phyloP scores from a whole-genome alignment of 2,329 filamentous ascomycete species.

The Pseudopyrenochaeta lycopersici region DNA sequence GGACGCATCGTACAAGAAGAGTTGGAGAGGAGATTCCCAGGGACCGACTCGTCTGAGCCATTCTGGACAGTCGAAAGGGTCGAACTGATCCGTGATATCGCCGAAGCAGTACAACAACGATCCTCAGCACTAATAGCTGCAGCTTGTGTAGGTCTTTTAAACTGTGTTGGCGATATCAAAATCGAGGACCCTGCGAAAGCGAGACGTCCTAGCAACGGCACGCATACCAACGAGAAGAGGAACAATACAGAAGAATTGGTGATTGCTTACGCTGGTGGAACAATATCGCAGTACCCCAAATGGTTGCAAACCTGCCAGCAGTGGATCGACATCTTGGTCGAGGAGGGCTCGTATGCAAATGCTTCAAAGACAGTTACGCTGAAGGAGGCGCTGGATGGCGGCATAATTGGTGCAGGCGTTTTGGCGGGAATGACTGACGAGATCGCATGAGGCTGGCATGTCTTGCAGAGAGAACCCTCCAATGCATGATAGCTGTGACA shows the following conservation, averaged over 20 bases:
- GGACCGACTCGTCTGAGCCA: constrained; percentile 45
- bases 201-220: constrained; percentile 25
- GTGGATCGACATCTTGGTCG: constrained; percentile 68
- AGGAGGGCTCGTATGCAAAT: constrained; percentile 51
- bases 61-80: constrained; percentile 71
- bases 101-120: constrained; percentile 74
- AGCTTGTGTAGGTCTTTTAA: constrained; percentile 74
- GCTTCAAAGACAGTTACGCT: constrained; percentile 58
- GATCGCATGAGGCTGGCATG: constrained; percentile 25
- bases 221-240: constrained; percentile 20
- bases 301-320: constrained; percentile 75
- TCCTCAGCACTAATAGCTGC: constrained; percentile 79
- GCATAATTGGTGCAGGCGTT: constrained; percentile 65
- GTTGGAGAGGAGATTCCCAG: constrained; percentile 65
- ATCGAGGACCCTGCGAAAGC: constrained; percentile 32
- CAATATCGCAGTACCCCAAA: constrained; percentile 80
- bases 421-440: constrained; percentile 57
- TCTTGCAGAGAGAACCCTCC: background rate
- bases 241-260: constrained; percentile 67
- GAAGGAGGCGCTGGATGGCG: constrained; percentile 62
- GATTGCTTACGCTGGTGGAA: constrained; percentile 81
- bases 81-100: constrained; percentile 69
- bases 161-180: constrained; percentile 72
- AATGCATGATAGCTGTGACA: background rate
- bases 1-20: constrained; percentile 27